Base-by-base conservation (phyloP, 148 eudicot species). In the Rhododendron ovatum region DNA sequence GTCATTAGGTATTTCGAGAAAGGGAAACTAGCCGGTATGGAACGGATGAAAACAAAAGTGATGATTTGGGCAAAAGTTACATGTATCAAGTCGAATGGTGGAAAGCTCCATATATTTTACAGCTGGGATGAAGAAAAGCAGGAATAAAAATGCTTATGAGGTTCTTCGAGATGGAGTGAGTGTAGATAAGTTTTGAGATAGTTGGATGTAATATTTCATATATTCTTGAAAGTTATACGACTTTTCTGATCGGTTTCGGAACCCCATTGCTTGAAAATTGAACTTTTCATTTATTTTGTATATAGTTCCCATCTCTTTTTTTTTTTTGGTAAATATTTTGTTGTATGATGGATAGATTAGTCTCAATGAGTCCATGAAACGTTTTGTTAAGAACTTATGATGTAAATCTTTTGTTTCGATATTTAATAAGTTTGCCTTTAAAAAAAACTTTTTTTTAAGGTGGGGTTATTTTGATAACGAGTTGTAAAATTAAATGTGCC, bases 1-100 rank as follows among this genome's bases (percentile, higher is more conserved):
- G 98, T 97, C 20, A 97, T 92, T 3, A 98, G 99, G 30, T 91
- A 92, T 84, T 91, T 97, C 47, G 96, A 93, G 89, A 97, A 97
- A 80, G 98, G 99, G 50, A 97, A 94, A 91, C 90, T 97, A 78
- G 87, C 91, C 11, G 96, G 93, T 45, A 91, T 97, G 48, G 98
- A 97, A 81, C 98, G 99, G 61, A 86, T 97, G 82, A 97, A 97
- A 86, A 97, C 98, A 18, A 97, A 97, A 87, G 92, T 94, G 87
- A 84, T 95, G 91, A 89, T 97, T 17, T 95, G 98, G 98, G 93
- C 91, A 0, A 94, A 94, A 88, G 98, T 95, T 35, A 92, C 94
- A 2, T 65, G 91, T 69, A 94, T 97, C 53, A 71, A 95, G 3
- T 85, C 89, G 78, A 96, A 97, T 39, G 93, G 93, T 26, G 88